Evolutionary conservation across 495 filamentous ascomycete species (phyloP), one percentile per base, ranked within the genome.

Genomic region (Podospora fimiseda): DNA sequence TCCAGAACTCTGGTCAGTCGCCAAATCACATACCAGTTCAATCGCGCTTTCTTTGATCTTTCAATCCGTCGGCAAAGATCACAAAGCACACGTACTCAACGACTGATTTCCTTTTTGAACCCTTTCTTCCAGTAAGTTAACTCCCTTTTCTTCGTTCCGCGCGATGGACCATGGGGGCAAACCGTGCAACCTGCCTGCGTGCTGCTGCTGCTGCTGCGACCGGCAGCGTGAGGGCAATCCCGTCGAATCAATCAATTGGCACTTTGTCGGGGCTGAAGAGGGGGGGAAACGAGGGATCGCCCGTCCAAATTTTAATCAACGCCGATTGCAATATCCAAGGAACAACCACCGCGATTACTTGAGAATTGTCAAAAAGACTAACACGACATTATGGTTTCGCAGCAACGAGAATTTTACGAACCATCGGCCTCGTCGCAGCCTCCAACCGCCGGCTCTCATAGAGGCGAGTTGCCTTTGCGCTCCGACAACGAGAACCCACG

Each of bases 21-120:
- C 40, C 40, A 41, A 54, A 52, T 52, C 57, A 46, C 62, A 58
- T 59, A 48, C 56, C 57, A 62, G 49, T 65, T n/a, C 59, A 44
- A 50, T 53, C 52, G 51, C 51, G 30, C 58, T 39, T 40, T 24
- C 23, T 40, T n/a, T 19, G 14, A 22, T 43, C 49, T 46, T 51
- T 38, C 24, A 59, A 14, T 20, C 30, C n/a, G n/a, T n/a, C n/a
- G n/a, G n/a, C n/a, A n/a, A n/a, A n/a, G n/a, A n/a, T n/a, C n/a
- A n/a, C n/a, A n/a, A n/a, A n/a, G n/a, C n/a, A n/a, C n/a, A n/a
- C n/a, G n/a, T n/a, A n/a, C n/a, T n/a, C n/a, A n/a, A n/a, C n/a
- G n/a, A n/a, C n/a, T n/a, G n/a, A n/a, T n/a, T n/a, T n/a, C n/a
- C n/a, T n/a, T n/a, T n/a, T n/a, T n/a, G n/a, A n/a, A n/a, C n/a